A percentile compares a stretch with the other conserved stretches of the same genome.
phyloP scores from a whole-genome alignment of 768 basidiomycete genomes.

The Podaxis sp. region DNA sequence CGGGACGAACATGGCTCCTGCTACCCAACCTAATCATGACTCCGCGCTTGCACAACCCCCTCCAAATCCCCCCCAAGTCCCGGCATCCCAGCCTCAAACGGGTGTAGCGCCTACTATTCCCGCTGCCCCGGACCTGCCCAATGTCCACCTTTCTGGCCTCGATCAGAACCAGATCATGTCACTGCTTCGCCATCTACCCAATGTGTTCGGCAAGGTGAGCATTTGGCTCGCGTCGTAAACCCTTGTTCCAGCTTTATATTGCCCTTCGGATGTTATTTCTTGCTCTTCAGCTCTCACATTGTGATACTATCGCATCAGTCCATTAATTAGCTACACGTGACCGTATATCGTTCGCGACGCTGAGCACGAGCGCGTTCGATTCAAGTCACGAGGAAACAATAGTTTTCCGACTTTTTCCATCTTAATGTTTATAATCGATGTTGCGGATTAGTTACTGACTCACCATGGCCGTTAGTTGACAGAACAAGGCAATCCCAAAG shows the following conservation, averaged over 20 bases:
- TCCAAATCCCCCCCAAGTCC: slow-evolving; percentile 22
- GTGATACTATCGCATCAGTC: slow-evolving; percentile 14
- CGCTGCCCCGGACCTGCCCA: slow-evolving; percentile 20
- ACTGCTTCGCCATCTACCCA: slow-evolving; percentile 52
- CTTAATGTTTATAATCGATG: slow-evolving; percentile 12
- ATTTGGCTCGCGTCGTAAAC: slow-evolving; percentile 3
- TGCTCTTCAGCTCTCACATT: slow-evolving; percentile 15
- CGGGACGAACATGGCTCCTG: slow-evolving; percentile 28
- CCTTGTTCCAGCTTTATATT: slow-evolving; percentile 11
- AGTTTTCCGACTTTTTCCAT: neutral
- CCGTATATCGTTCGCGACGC: slow-evolving; percentile 22
- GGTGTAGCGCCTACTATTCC: slow-evolving; percentile 22
- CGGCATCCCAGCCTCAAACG: slow-evolving; percentile 22
- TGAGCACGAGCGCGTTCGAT: slow-evolving; percentile 23
- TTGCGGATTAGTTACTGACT: neutral
- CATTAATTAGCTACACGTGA: slow-evolving; percentile 29
- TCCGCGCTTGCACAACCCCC: slow-evolving; percentile 32
- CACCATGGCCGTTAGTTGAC: slow-evolving; percentile 26
- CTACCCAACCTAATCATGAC: slow-evolving; percentile 32
- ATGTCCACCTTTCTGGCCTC: slow-evolving; percentile 28
- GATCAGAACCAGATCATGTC: slow-evolving; percentile 56
- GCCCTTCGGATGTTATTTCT: slow-evolving; percentile 12
- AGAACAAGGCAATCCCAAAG: slow-evolving; percentile 44
- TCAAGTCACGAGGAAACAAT: slow-evolving; percentile 16
- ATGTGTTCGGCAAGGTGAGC: slow-evolving; percentile 54